phyloP scores from a whole-genome alignment of 208 protist species.

The Acanthamoeba rhysodes region DNA sequence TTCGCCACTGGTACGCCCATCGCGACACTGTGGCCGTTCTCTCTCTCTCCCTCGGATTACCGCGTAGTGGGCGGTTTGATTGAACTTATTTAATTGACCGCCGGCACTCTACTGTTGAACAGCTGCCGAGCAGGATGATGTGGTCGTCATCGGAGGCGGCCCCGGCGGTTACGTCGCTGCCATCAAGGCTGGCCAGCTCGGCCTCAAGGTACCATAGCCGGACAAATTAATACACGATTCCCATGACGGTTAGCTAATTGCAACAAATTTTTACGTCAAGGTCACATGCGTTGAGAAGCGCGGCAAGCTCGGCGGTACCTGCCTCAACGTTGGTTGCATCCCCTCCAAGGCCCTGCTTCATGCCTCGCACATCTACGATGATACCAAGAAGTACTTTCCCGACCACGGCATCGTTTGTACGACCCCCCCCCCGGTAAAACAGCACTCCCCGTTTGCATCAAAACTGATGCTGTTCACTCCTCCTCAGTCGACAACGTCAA shows the following conservation, averaged over 20 bases:
- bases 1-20: not conserved
- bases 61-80: too few relatives aligned
- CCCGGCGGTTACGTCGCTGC: constrained; percentile 99
- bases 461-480: not conserved
- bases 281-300: constrained; percentile 99
- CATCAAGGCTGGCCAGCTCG: constrained; percentile 99
- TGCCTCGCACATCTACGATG: constrained; percentile 98
- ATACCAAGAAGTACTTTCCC: constrained; percentile 96
- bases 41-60: not conserved
- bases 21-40: not conserved
- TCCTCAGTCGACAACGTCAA: constrained; percentile 87
- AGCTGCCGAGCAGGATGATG: constrained; percentile 92
- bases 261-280: not conserved
- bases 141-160: constrained; percentile 99
- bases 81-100: not conserved
- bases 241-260: not conserved
- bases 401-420: constrained; percentile 93
- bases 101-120: not conserved
- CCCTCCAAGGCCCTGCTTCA: constrained; percentile 99
- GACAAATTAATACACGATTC: not conserved
- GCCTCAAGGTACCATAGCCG: constrained; percentile 93
- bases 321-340: constrained; percentile 99
- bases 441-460: not conserved
- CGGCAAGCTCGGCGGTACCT: constrained; percentile 95
- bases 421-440: not conserved